Percentiles rank a stretch among this genome's conserved stretches.
Evolutionary conservation across 345 rosid genomes (phyloP).

Genomic region (Ricinus communis): DNA sequence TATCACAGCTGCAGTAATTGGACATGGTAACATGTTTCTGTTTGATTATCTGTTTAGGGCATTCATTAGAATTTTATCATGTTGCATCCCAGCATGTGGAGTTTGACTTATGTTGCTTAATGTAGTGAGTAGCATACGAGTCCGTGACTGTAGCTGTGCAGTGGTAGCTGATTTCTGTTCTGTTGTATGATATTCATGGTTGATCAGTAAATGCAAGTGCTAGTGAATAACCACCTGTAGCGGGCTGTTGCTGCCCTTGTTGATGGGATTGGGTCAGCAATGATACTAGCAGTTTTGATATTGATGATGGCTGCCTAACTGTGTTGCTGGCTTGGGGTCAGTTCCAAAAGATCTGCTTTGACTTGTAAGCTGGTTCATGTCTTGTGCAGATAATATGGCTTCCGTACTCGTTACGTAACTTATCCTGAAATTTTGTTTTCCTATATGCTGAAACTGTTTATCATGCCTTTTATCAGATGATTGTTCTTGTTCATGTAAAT

Average conservation of each 20-base stretch:
- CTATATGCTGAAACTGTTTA: not conserved
- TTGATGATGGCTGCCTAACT: slow-evolving; percentile 24
- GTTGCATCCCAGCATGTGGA: slow-evolving; percentile 16
- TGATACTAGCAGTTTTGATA: slow-evolving; percentile 22
- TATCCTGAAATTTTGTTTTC: not conserved
- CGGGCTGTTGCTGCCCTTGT: slow-evolving; percentile 38
- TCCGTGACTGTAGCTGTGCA: slow-evolving; percentile 49
- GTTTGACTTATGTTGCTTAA: slow-evolving; percentile 35
- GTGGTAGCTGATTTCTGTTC: slow-evolving; percentile 40
- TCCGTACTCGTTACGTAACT: not conserved
- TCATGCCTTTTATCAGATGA: not conserved
- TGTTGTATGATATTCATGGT: slow-evolving; percentile 33
- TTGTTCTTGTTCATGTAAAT: not conserved
- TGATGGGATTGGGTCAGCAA: slow-evolving; percentile 23
- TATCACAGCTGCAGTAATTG: slow-evolving; percentile 19
- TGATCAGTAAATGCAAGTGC: slow-evolving; percentile 29
- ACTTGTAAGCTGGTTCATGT: slow-evolving; percentile 7
- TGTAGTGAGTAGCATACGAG: slow-evolving; percentile 44
- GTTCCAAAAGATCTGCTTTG: slow-evolving; percentile 15
- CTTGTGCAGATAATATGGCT: not conserved
- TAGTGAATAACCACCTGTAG: slow-evolving; percentile 29
- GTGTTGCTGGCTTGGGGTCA: slow-evolving; percentile 30
- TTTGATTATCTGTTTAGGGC: slow-evolving; percentile 33
- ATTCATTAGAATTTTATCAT: slow-evolving; percentile 14
- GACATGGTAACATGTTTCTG: slow-evolving; percentile 29